phyloP scores from a whole-genome alignment of 331 rosid genomes.

The Telfairia occidentalis region DNA sequence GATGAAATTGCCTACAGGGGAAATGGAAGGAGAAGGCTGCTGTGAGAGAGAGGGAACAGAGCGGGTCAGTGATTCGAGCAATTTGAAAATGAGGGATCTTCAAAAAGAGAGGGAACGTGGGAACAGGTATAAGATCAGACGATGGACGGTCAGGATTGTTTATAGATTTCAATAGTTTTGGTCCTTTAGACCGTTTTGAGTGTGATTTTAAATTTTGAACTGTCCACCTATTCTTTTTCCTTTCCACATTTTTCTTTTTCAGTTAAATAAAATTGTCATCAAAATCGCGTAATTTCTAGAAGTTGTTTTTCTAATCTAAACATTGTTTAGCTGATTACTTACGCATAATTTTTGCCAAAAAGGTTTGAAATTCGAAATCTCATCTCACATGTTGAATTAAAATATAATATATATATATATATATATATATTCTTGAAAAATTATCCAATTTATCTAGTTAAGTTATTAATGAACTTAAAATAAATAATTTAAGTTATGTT shows the following conservation, averaged over 20 bases:
- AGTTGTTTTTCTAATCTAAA: too few species aligned
- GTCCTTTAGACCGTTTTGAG: background rate
- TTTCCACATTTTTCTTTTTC: background rate
- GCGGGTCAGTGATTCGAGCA: background rate
- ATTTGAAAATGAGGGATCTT: slow-evolving; percentile 5
- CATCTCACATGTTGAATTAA: too few species aligned
- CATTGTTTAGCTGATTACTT: too few species aligned
- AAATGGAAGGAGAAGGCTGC: background rate
- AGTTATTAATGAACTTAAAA: too few species aligned
- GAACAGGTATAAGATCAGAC: background rate
- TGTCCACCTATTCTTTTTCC: background rate
- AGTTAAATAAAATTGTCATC: background rate
- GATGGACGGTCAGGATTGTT: slow-evolving; percentile 7
- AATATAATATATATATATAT: too few species aligned
- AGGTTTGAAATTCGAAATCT: too few species aligned
- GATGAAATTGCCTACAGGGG: background rate
- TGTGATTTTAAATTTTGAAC: slow-evolving; percentile 5
- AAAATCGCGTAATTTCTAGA: too few species aligned
- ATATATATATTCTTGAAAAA: too few species aligned
- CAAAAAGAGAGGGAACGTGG: slow-evolving; percentile 3
- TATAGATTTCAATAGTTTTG: background rate
- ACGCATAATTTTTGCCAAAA: too few species aligned
- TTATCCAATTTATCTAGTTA: too few species aligned
- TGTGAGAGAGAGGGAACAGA: background rate
- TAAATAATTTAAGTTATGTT: too few species aligned